phyloP scores from a whole-genome alignment of 202 grass and related monocot genomes.

The Setaria viridis region DNA sequence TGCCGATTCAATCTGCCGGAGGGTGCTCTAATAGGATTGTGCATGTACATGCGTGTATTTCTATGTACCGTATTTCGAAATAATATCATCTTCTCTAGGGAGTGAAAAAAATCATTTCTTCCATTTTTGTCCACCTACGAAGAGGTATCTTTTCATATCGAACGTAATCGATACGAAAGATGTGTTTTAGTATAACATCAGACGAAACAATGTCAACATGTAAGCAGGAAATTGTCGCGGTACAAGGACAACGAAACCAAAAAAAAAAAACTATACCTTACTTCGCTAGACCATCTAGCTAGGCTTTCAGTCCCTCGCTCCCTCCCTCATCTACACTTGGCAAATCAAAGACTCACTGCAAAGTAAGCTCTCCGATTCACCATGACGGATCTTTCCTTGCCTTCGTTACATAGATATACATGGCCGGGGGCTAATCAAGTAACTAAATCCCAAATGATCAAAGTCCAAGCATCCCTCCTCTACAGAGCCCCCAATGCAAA shows the following conservation, averaged over 20 bases:
- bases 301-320: background rate
- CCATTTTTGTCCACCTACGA: too few species aligned
- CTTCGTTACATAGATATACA: background rate
- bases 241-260: background rate
- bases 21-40: too few species aligned
- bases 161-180: too few species aligned
- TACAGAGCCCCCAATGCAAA: constrained; percentile 7
- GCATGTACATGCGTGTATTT: too few species aligned
- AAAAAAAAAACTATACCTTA: background rate
- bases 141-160: too few species aligned
- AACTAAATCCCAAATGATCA: constrained; percentile 38
- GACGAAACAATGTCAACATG: too few species aligned
- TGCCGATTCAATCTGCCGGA: too few species aligned
- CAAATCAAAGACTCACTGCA: background rate
- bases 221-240: background rate
- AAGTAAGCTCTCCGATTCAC: background rate
- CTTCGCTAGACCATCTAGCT: background rate
- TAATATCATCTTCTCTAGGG: too few species aligned
- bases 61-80: too few species aligned
- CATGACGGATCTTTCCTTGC: constrained; percentile 11
- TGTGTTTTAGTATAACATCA: too few species aligned
- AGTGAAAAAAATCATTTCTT: too few species aligned
- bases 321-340: background rate
- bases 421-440: background rate
- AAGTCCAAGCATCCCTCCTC: constrained; percentile 35